Conservation (phyloP, 148 eudicot genomes). For the Cornus florida region DNA sequence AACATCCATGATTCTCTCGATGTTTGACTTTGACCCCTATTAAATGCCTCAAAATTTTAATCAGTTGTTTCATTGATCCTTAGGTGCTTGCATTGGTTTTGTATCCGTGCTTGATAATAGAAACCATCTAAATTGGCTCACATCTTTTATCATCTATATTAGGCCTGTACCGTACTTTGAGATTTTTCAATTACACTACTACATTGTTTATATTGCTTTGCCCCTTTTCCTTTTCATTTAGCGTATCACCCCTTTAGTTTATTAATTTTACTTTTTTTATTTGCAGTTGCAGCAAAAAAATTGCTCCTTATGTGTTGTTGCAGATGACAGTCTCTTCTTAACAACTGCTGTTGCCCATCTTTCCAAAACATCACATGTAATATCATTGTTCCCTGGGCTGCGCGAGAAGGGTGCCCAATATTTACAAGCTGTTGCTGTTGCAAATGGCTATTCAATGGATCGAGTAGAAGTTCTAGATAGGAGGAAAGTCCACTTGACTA, state of each 20-base stretch:
- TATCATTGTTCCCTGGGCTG: slow-evolving; percentile 73
- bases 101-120: too few relatives aligned
- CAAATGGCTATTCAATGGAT: slow-evolving; percentile 59
- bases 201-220: slow-evolving; percentile 7
- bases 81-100: neutral
- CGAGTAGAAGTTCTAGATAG: slow-evolving; percentile 44
- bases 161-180: neutral
- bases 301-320: slow-evolving; percentile 57
- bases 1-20: too few relatives aligned
- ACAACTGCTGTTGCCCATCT: slow-evolving; percentile 61
- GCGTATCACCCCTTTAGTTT: neutral
- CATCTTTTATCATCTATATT: neutral
- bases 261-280: slow-evolving; percentile 1
- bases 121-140: neutral
- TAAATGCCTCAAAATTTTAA: neutral
- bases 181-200: neutral
- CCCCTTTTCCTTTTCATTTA: neutral
- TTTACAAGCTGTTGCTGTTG: slow-evolving; percentile 57
- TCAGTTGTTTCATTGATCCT: neutral
- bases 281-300: slow-evolving; percentile 60
- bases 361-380: slow-evolving; percentile 48
- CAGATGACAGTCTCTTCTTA: slow-evolving; percentile 84
- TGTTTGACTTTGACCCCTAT: neutral
- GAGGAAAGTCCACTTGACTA: slow-evolving; percentile 33
- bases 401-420: slow-evolving; percentile 59